A percentile compares a stretch with the other conserved stretches of the same genome.
phyloP scores from a whole-genome alignment of 768 basidiomycete species.

The Trametes cubensis region DNA sequence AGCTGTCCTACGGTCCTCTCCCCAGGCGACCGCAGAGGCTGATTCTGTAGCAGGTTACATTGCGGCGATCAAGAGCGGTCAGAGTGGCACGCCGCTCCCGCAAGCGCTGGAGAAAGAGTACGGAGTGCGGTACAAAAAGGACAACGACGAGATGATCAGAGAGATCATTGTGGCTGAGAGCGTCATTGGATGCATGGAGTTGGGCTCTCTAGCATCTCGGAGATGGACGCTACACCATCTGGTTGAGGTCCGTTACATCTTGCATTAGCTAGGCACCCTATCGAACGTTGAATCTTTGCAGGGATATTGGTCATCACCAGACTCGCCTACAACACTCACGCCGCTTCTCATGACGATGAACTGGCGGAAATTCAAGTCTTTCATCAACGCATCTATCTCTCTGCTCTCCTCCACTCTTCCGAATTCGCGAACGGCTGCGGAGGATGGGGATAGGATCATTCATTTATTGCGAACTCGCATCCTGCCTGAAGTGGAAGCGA shows the following conservation, averaged over 20 bases:
- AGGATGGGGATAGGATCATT: constrained; percentile 39
- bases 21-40: constrained; percentile 37
- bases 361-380: constrained; percentile 47
- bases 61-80: constrained; percentile 46
- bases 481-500: constrained; percentile 49
- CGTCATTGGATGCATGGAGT: constrained; percentile 49
- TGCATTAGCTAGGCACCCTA: not conserved
- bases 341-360: constrained; percentile 51
- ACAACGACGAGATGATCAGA: constrained; percentile 45
- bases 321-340: constrained; percentile 39
- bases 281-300: constrained; percentile 26
- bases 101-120: constrained; percentile 55
- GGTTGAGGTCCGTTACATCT: constrained; percentile 47
- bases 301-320: constrained; percentile 53
- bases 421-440: constrained; percentile 4
- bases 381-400: constrained; percentile 38
- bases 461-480: constrained; percentile 47
- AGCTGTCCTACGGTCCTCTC: constrained; percentile 38
- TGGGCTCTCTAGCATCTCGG: constrained; percentile 46
- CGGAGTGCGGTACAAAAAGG: constrained; percentile 36
- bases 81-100: constrained; percentile 51
- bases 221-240: constrained; percentile 53
- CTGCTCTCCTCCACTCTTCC: constrained; percentile 34
- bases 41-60: constrained; percentile 47
- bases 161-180: constrained; percentile 50